phyloP scores from a whole-genome alignment of 2,329 filamentous ascomycete genomes.

The Colletotrichum sp. region DNA sequence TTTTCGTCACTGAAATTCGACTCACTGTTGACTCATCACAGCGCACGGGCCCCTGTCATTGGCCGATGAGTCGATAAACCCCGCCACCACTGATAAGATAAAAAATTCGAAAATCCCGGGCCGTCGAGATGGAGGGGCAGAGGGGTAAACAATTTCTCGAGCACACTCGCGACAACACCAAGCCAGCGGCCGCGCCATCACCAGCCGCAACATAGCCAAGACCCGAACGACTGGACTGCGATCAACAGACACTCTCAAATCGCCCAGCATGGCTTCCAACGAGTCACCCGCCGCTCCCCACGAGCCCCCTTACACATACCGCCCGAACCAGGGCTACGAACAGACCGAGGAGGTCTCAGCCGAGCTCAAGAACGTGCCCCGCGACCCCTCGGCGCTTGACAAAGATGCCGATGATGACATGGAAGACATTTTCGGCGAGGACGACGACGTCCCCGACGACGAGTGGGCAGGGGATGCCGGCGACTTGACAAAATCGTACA shows the following conservation, averaged over 20 bases:
- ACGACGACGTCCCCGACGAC: slow-evolving; percentile 64
- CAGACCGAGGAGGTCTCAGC: slow-evolving; percentile 30
- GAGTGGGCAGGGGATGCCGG: slow-evolving; percentile 60
- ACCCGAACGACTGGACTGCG: not conserved
- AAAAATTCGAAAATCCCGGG: slow-evolving; percentile 13
- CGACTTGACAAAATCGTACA: slow-evolving; percentile 87
- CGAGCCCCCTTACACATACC: slow-evolving; percentile 49
- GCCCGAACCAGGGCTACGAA: slow-evolving; percentile 47
- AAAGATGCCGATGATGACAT: slow-evolving; percentile 36
- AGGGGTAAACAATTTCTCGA: not conserved
- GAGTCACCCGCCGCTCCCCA: slow-evolving; percentile 45
- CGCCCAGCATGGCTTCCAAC: slow-evolving; percentile 7
- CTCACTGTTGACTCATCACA: slow-evolving; percentile 10
- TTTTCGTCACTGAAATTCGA: not conserved
- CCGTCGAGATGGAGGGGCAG: slow-evolving; percentile 5
- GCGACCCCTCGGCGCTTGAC: not conserved
- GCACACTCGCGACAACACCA: not conserved
- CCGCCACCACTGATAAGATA: slow-evolving; percentile 20
- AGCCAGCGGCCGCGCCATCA: not conserved
- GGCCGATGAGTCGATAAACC: not conserved
- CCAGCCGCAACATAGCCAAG: not conserved
- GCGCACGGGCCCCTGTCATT: not conserved
- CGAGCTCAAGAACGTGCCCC: slow-evolving; percentile 7
- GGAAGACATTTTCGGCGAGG: slow-evolving; percentile 54
- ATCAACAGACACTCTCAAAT: not conserved